Evolutionary conservation across 2,329 filamentous ascomycete genomes (phyloP).

Genomic region (Grosmannia clavigera): DNA sequence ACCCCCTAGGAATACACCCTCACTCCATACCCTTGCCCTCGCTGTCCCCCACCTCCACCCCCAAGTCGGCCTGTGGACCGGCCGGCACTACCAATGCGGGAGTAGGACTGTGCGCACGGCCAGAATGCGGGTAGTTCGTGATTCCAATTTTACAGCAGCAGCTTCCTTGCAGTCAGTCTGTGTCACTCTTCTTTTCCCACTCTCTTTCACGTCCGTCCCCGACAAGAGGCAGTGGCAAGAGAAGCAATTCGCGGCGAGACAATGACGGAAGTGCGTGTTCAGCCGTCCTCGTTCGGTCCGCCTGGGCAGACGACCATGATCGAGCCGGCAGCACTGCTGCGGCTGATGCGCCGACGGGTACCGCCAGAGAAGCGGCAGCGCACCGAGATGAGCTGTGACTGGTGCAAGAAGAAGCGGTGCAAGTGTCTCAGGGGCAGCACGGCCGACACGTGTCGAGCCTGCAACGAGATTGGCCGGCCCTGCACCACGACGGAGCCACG

Average conservation of each 20-base stretch:
- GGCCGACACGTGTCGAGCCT: conserved; percentile 11
- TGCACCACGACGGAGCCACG: conserved; percentile 13
- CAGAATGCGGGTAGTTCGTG: neutral
- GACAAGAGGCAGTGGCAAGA: neutral
- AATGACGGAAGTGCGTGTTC: neutral
- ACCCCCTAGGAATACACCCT: neutral
- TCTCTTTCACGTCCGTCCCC: neutral
- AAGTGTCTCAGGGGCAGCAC: conserved; percentile 12
- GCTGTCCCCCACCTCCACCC: neutral
- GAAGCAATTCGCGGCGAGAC: neutral
- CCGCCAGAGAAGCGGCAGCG: conserved; percentile 13
- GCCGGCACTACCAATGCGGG: neutral
- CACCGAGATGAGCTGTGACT: conserved; percentile 14
- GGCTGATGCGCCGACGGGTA: conserved; percentile 13
- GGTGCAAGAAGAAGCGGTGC: conserved; percentile 14
- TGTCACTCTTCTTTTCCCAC: too few species aligned
- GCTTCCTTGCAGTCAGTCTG: too few species aligned
- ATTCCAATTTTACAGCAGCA: neutral
- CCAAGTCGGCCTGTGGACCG: neutral
- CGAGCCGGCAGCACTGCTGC: conserved; percentile 8
- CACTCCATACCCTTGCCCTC: neutral
- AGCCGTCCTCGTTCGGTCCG: neutral
- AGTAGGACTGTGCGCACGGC: neutral
- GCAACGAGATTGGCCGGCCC: conserved; percentile 10
- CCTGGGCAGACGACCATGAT: conserved; percentile 2